Evolutionary conservation across 495 filamentous ascomycete genomes (phyloP).

Genomic region (Penicillium roqueforti): DNA sequence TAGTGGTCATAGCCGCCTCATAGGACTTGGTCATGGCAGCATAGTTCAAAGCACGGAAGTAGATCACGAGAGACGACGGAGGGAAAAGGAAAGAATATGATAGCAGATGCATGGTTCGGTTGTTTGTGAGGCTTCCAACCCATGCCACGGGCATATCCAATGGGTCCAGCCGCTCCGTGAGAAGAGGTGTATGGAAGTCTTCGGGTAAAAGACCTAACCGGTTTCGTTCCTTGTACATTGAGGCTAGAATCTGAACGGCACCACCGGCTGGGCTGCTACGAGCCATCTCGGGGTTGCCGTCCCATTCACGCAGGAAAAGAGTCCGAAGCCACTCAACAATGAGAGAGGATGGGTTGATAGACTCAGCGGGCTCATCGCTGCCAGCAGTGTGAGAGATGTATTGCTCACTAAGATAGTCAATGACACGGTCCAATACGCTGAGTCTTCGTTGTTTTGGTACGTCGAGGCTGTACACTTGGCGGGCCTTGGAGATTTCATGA

Average conservation of each 20-base stretch:
- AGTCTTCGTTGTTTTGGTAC: constrained; percentile 27
- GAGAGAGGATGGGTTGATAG: constrained; percentile 41
- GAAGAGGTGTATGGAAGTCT: constrained; percentile 69
- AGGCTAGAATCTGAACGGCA: constrained; percentile 66
- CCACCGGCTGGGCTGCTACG: constrained; percentile 65
- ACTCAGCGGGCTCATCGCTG: constrained; percentile 29
- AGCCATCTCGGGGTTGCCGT: constrained; percentile 64
- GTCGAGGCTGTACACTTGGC: constrained; percentile 31
- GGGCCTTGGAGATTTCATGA: constrained; percentile 48
- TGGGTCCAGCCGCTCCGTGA: constrained; percentile 72
- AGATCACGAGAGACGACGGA: constrained; percentile 66
- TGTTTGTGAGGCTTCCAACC: constrained; percentile 50
- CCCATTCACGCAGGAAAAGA: constrained; percentile 72
- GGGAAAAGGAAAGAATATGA: constrained; percentile 80
- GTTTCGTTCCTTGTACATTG: constrained; percentile 64
- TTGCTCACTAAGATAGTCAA: constrained; percentile 40
- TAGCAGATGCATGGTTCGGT: constrained; percentile 68
- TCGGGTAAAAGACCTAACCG: constrained; percentile 59
- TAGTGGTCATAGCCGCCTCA: constrained; percentile 62
- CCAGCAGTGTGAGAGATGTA: constrained; percentile 26
- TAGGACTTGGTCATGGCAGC: constrained; percentile 73
- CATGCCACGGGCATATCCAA: constrained; percentile 73
- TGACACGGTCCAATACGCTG: constrained; percentile 37
- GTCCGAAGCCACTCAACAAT: constrained; percentile 79
- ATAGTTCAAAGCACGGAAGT: constrained; percentile 87